A percentile compares a stretch with the other conserved stretches of the same genome.
phyloP scores from a whole-genome alignment of 305 asterid genomes.

The Caryopteris hybrid region DNA sequence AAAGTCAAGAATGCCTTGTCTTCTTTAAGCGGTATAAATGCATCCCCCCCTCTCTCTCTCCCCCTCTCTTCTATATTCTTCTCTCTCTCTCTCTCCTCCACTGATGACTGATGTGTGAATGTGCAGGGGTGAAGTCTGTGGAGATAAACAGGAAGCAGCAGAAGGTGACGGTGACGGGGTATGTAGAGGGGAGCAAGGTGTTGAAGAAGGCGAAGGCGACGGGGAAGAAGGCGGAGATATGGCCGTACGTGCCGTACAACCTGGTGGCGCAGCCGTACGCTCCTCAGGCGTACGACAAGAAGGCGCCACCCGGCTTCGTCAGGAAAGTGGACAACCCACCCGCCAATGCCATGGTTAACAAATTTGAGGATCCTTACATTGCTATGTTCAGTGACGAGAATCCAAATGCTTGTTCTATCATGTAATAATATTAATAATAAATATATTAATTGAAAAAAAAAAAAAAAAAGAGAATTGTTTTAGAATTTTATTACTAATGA shows the following conservation, averaged over 20 bases:
- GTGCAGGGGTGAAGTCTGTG: conserved; percentile 69
- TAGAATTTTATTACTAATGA: neutral
- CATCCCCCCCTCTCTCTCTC: too few relatives aligned
- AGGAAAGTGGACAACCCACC: conserved; percentile 47
- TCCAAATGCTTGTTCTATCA: conserved; percentile 72
- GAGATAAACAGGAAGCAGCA: conserved; percentile 72
- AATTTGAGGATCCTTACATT: conserved; percentile 59
- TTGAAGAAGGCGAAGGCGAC: conserved; percentile 73
- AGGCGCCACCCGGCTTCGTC: conserved; percentile 81
- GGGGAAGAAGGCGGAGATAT: conserved; percentile 77
- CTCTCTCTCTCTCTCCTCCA: neutral
- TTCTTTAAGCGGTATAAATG: conserved; percentile 57
- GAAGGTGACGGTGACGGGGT: conserved; percentile 74
- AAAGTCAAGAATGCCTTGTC: conserved; percentile 76
- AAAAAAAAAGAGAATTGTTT: neutral
- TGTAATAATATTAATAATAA: conserved; percentile 47
- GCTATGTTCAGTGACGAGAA: conserved; percentile 81
- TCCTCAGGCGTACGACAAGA: conserved; percentile 67
- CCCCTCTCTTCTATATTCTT: too few relatives aligned
- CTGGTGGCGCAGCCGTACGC: conserved; percentile 85
- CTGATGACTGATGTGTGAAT: too few relatives aligned
- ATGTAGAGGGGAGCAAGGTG: conserved; percentile 61
- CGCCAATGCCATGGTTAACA: conserved; percentile 13
- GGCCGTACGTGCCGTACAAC: conserved; percentile 85
- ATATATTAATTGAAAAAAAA: too few relatives aligned